Percentiles rank a stretch among this genome's conserved stretches.
phyloP scores from a whole-genome alignment of 1,284 basidiomycete species.

The Puccinia novopanici region DNA sequence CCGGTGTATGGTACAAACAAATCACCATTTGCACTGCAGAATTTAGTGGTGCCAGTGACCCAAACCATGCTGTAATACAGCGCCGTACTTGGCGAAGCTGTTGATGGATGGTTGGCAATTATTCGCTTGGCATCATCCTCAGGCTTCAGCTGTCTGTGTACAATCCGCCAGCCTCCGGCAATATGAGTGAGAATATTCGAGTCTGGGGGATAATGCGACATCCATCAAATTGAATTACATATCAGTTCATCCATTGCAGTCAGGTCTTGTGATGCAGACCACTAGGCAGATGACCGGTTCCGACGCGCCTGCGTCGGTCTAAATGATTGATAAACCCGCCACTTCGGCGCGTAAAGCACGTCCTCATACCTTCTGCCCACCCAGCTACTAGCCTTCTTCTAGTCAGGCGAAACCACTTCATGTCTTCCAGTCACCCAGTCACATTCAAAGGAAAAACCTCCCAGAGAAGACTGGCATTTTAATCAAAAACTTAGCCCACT shows the following conservation, averaged over 20 bases:
- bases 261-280: background rate
- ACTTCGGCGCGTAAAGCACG: conserved; percentile 17
- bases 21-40: background rate
- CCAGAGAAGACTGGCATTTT: conserved; percentile 5
- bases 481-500: conserved; percentile 9
- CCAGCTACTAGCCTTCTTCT: background rate
- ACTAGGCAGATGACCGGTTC: background rate
- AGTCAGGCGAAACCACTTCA: background rate
- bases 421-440: background rate
- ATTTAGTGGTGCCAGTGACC: background rate
- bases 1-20: background rate
- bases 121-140: background rate
- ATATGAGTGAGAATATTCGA: background rate
- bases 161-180: background rate
- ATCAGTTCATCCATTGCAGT: background rate
- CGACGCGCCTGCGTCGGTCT: conserved; percentile 16
- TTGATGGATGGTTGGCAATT: conserved; percentile 8
- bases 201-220: background rate
- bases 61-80: background rate
- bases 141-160: background rate
- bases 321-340: background rate
- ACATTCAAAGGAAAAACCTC: background rate
- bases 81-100: background rate
- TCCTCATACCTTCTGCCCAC: conserved; percentile 5
- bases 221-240: no score